A percentile compares a stretch with the other conserved stretches of the same genome.
Evolutionary conservation across 225 moss, liverwort and hornwort species (phyloP).

Genomic region (Bryum argenteum): DNA sequence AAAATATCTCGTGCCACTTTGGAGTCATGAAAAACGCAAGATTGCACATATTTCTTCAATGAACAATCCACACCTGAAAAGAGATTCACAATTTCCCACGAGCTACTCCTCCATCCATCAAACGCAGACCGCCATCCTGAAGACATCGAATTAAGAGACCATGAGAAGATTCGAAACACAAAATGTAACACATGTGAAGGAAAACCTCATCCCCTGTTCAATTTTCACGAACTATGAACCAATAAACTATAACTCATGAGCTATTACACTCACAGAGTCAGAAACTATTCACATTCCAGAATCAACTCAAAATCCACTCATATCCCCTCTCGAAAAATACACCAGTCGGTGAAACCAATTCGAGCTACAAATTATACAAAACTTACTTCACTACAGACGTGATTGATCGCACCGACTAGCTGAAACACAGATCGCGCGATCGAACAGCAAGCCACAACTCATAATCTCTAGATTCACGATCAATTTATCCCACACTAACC

Average conservation of each 20-base stretch:
- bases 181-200: neutral
- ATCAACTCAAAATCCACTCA: neutral
- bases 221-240: neutral
- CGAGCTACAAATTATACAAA: neutral
- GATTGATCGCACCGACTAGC: neutral
- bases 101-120: slow-evolving; percentile 25
- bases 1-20: neutral
- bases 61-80: slow-evolving; percentile 18
- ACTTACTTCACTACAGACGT: neutral
- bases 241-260: neutral
- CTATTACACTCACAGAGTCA: neutral
- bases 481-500: neutral
- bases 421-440: neutral
- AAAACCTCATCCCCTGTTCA: neutral
- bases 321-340: neutral
- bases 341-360: neutral
- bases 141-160: slow-evolving; percentile 16
- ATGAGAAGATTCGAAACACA: neutral
- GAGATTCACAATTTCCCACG: neutral
- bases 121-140: slow-evolving; percentile 12
- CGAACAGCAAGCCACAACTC: neutral
- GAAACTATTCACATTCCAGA: neutral
- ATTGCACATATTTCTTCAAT: neutral
- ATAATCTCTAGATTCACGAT: slow-evolving; percentile 16
- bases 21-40: slow-evolving; percentile 8